A percentile compares a stretch with the other conserved stretches of the same genome.
phyloP scores from a whole-genome alignment of 1,284 basidiomycete species.

The Cryptococcus depauperatus region DNA sequence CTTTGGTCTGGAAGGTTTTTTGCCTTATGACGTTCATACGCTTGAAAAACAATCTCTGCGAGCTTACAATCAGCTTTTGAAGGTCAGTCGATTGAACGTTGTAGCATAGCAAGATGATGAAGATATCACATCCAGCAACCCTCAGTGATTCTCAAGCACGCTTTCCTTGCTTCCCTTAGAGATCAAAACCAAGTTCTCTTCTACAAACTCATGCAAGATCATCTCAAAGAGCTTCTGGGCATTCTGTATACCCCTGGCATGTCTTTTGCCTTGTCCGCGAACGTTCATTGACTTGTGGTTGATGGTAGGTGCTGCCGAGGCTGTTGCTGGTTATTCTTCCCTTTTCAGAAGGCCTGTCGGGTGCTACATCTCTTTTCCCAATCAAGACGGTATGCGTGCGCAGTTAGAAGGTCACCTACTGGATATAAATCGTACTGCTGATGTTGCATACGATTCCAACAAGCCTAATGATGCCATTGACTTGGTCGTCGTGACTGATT shows the following conservation, averaged over 20 bases:
- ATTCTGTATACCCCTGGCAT: conserved; percentile 57
- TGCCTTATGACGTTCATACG: conserved; percentile 65
- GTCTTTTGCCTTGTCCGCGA: conserved; percentile 2
- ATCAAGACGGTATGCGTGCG: conserved; percentile 58
- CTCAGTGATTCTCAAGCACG: conserved; percentile 43
- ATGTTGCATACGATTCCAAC: conserved; percentile 58
- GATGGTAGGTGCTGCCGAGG: conserved; percentile 37
- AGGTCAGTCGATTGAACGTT: conserved; percentile 21
- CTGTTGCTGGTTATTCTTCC: conserved; percentile 67
- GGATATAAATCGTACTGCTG: conserved; percentile 50
- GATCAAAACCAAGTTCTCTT: conserved; percentile 62
- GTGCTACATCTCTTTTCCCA: conserved; percentile 50
- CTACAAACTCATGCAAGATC: conserved; percentile 58
- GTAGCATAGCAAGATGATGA: not conserved
- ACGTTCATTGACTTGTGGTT: not conserved
- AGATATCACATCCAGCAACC: conserved; percentile 28
- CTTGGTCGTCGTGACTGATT: conserved; percentile 71
- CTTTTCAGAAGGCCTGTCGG: conserved; percentile 61
- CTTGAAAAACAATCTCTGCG: conserved; percentile 62
- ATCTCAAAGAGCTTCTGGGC: conserved; percentile 65
- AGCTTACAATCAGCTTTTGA: conserved; percentile 57
- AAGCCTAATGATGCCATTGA: conserved; percentile 55
- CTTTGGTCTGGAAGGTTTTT: conserved; percentile 67
- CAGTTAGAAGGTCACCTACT: conserved; percentile 44
- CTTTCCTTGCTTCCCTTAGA: conserved; percentile 48